Base-by-base conservation (phyloP, 2,329 filamentous ascomycete genomes). In the Xylariomycetidae sp. region DNA sequence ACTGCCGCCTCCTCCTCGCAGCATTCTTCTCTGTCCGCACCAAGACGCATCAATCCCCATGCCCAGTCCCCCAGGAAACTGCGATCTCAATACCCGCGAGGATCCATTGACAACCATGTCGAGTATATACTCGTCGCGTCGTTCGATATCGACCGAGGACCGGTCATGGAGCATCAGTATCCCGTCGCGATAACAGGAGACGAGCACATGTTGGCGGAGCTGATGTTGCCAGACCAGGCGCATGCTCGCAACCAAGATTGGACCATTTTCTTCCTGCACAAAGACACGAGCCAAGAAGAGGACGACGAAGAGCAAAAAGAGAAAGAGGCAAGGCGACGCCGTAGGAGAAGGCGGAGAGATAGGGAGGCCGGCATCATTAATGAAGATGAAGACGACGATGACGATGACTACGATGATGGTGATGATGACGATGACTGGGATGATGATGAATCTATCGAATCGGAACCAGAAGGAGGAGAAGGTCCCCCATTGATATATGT, bases 201-300 rank as follows among this genome's bases (percentile, higher is more conserved):
- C 57, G 92, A 98, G 66, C 85, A 94, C 53, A 97, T 97, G 89
- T 66, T 98, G 54, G 92, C 92, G 6, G 92, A 98, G 67, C 77
- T 98, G 53, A 98, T 98, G 92, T 68, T 98, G 58, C 92, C 92
- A 0, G 92, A 98, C 61, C 90, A 97, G 62, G 88, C 90, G 15
- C 92, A 98, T 63, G 80, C 92, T 41, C 79, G 92, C 25, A 90
- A 85, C 54, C 89, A 97, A 63, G 92, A 98, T 59, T 98, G 92
- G 92, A 98, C 92, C 26, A 95, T 97, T 35, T 98, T 98, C 67
- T 98, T 98, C 58, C 61, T 98, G 36, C 92, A 98, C 66, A 97
- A 97, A 59, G 92, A 98, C 58, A 86, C 82, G 4, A 89, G 80
- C 40, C 80, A 83, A 31, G 82, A 86, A 39, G 85, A 90, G 37